Base-by-base conservation (phyloP, 495 filamentous ascomycete genomes). In the Aspergillus egyptiacus region DNA sequence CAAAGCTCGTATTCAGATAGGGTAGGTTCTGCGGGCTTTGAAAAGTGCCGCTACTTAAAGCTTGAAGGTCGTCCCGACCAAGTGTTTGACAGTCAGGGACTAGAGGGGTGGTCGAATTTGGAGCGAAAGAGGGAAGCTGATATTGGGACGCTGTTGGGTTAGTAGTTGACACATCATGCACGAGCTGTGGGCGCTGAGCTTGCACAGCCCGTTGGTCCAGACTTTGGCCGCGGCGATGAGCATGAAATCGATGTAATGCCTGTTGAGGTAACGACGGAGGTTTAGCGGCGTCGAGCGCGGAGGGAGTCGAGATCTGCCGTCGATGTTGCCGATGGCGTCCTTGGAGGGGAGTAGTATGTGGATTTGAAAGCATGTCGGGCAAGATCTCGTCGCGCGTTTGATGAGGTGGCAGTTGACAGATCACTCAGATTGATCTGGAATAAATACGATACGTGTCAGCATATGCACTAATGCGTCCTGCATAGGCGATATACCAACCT, bases 271-370 rank as follows among this genome's bases (percentile, higher is more conserved):
- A 74, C 67, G 70, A 76, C 40, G 71, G 69, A 59, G 81, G 77
- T 75, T 84, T 84, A 48, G 75, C 71, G 44, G 77, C 77, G 62
- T 87, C 84, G 67, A 84, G 85, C 56, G 75, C 77, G 49, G 79
- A 78, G 48, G 89, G 89, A 59, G 87, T 93, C 59, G 89, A 95
- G 60, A 89, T 84, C 73, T 91, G 89, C 65, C 89, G 86, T 62
- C 87, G 81, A 70, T 95, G 88, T 73, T 80, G 81, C 63, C 81
- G 79, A 61, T 81, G 80, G 67, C 83, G 84, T 57, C 74, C 71
- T 54, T 86, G 81, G 68, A 85, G 74, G 70, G n/a, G n/a, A n/a
- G 68, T 80, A 65, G 74, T 79, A 46, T 70, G 70, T 54, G 80
- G 76, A 70, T 85, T 81, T 64, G 86, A 85, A 80, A 90, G 79